Evolutionary conservation across 306 rosid species (phyloP), one percentile per base, ranked within the genome.

Genomic region (Vigna radiata): DNA sequence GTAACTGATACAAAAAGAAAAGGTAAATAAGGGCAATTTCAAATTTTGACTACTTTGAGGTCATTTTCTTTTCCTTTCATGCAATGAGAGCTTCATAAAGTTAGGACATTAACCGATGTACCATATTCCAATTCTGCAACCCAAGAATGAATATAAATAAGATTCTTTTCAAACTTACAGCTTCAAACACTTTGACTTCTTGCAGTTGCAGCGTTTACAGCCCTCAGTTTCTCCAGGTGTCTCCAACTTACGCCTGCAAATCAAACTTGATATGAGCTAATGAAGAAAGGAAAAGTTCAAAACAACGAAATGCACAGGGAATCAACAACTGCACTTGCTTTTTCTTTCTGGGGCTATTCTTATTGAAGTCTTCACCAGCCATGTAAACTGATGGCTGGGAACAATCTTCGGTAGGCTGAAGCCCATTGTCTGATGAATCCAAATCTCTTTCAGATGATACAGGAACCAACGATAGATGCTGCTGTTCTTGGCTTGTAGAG

Each of bases 141-240:
- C 50, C 37, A 54, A 29, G 47, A 60, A 15, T 29, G 50, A 17
- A 4, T 23, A 16, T 19, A 39, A 36, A 48, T 41, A 36, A 21
- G 7, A 37, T 53, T 76, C 6, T 41, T 73, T 56, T 48, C 10
- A 12, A 64, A 89, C 99, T 84, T 86, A 96, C 99, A 91, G 97
- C 85, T 92, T 96, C 91, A 96, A 84, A 77, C 99, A 96, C 85
- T 87, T 96, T 3, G 99, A 87, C 62, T 87, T 89, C 85, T 92
- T 96, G 83, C 99, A 96, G 76, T 92, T 92, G 68, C 99, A 96
- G 14, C 96, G 94, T 86, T 91, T 96, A 84, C 98, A 96, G 73
- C 94, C 85, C 83, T 89, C 98, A 14, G 47, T 68, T 77, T 88
- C 98, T 44, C 81, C 92, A 19, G 85, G 75, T 50, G 85, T 84